Evolutionary conservation across 371 early-diverging fungal genomes (phyloP).

Genomic region (Umbelopsis sp.): DNA sequence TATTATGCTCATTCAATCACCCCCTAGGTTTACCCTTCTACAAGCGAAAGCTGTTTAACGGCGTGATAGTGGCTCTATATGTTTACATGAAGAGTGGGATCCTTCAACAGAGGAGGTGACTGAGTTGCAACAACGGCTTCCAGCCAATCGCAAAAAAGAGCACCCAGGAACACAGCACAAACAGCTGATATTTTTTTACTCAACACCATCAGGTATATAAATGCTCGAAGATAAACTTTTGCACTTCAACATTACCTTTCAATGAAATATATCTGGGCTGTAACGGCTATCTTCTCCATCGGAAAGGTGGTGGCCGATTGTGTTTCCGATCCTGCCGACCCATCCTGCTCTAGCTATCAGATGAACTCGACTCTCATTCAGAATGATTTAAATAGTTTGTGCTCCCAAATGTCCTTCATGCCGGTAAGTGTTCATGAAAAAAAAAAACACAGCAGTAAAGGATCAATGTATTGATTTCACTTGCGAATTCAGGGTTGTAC

Average conservation of each 20-base stretch:
- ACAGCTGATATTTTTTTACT: neutral
- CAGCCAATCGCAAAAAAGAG: constrained; percentile 17
- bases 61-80: too few relatives aligned
- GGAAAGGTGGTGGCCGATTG: neutral
- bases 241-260: too few relatives aligned
- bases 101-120: neutral
- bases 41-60: too few relatives aligned
- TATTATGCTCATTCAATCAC: too few relatives aligned
- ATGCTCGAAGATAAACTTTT: too few relatives aligned
- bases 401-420: constrained; percentile 57
- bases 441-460: too few relatives aligned
- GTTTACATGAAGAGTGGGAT: too few relatives aligned
- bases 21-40: too few relatives aligned
- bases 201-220: too few relatives aligned
- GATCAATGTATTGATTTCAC: neutral
- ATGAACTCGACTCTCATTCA: constrained; percentile 36
- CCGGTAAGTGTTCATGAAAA: constrained; percentile 30
- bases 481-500: constrained; percentile 37
- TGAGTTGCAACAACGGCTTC: neutral
- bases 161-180: neutral
- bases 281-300: neutral
- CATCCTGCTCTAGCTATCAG: constrained; percentile 43
- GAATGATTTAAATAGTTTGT: constrained; percentile 42
- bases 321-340: constrained; percentile 34
- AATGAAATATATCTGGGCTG: neutral